A percentile compares a stretch with the other conserved stretches of the same genome.
Evolutionary conservation across 192 early-diverging fungal genomes (phyloP).

Genomic region (Gonapodya prolifera): DNA sequence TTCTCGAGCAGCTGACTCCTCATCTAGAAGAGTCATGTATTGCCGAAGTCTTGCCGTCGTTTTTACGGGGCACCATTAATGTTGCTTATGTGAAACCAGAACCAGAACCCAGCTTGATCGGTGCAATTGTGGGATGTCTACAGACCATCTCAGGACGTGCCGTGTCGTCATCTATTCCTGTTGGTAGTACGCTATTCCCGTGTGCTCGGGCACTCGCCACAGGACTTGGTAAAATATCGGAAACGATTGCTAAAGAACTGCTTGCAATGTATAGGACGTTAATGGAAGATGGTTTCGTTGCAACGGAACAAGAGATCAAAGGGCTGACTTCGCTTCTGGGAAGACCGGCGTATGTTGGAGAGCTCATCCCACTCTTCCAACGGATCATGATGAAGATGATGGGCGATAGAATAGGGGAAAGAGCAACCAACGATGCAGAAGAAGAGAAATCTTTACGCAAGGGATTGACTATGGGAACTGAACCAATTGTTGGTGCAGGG

Average conservation of each 20-base stretch:
- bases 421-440: too few relatives aligned
- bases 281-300: not conserved
- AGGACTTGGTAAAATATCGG: not conserved
- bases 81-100: not conserved
- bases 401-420: too few relatives aligned
- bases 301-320: not conserved
- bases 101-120: too few relatives aligned
- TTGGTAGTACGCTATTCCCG: not conserved
- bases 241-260: not conserved
- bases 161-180: not conserved
- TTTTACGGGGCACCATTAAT: not conserved
- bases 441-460: too few relatives aligned
- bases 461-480: too few relatives aligned
- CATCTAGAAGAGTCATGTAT: not conserved
- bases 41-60: not conserved
- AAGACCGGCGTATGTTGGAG: not conserved
- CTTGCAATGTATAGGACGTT: not conserved
- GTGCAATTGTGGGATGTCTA: not conserved
- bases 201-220: not conserved
- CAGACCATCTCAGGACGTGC: not conserved
- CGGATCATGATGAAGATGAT: too few relatives aligned
- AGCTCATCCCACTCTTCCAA: too few relatives aligned
- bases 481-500: too few relatives aligned
- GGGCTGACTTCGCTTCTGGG: not conserved
- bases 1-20: not conserved